Conservation (phyloP, 345 rosid species). For the Boechera stricta region DNA sequence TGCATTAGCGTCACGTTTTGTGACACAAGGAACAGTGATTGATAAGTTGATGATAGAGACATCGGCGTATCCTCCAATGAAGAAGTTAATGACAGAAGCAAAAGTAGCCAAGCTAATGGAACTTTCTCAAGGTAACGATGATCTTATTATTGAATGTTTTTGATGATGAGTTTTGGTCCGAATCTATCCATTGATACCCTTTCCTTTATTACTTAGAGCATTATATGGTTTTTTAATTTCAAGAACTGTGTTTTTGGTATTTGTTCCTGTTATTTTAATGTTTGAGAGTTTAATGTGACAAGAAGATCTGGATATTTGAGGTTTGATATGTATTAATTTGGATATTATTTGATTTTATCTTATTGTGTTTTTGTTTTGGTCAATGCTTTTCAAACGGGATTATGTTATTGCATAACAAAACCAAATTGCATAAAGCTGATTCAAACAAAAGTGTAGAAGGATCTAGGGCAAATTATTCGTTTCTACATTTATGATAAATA, state of each 20-base stretch:
- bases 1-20: slow-evolving; percentile 26
- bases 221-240: not conserved
- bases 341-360: not conserved
- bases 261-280: not conserved
- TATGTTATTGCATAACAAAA: slow-evolving; percentile 2
- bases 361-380: not conserved
- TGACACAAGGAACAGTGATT: slow-evolving; percentile 17
- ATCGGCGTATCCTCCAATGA: not conserved
- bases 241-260: not conserved
- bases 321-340: slow-evolving; percentile 21
- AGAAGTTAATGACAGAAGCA: slow-evolving; percentile 3
- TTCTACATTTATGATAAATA: not conserved
- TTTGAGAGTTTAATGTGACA: not conserved
- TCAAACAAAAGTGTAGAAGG: not conserved
- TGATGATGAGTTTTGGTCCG: not conserved
- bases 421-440: not conserved
- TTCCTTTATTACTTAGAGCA: not conserved
- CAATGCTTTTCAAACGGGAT: not conserved
- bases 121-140: slow-evolving; percentile 2
- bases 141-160: slow-evolving; percentile 15
- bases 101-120: slow-evolving; percentile 14
- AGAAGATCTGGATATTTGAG: not conserved
- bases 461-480: not conserved
- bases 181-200: slow-evolving; percentile 4
- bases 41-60: slow-evolving; percentile 25